phyloP scores from a whole-genome alignment of 768 basidiomycete genomes.

The Candolleomyces efflorescens region DNA sequence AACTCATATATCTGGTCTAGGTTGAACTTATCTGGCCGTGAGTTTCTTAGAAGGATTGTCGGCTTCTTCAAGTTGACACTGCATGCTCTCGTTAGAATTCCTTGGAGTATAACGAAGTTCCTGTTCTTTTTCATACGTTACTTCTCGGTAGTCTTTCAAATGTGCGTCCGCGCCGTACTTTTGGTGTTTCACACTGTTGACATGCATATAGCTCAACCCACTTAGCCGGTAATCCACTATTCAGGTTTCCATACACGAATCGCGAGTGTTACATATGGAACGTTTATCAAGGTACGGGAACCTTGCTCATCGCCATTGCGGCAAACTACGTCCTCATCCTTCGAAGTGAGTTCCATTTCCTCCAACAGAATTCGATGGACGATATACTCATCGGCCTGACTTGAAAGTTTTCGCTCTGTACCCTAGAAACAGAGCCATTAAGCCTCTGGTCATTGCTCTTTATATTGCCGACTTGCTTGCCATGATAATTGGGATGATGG shows the following conservation, averaged over 20 bases:
- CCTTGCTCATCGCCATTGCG: conserved; percentile 21
- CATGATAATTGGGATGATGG: conserved; percentile 26
- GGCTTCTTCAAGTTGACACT: not conserved
- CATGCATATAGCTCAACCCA: conserved; percentile 24
- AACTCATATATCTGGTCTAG: conserved; percentile 14
- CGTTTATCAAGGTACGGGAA: conserved; percentile 35
- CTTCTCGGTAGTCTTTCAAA: conserved; percentile 30
- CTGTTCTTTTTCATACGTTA: conserved; percentile 35
- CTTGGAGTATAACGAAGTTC: conserved; percentile 31
- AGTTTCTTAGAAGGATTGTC: conserved; percentile 10
- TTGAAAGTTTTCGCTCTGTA: conserved; percentile 35
- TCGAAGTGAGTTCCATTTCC: conserved; percentile 23
- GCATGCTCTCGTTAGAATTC: not conserved
- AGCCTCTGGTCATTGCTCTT: conserved; percentile 18
- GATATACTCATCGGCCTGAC: too few species aligned
- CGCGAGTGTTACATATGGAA: conserved; percentile 43
- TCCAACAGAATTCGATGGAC: not conserved
- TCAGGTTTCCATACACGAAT: conserved; percentile 27
- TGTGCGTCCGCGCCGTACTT: conserved; percentile 19
- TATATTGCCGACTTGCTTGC: conserved; percentile 27
- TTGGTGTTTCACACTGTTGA: not conserved
- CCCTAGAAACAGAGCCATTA: conserved; percentile 27
- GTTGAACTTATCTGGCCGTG: conserved; percentile 39
- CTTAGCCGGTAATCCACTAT: conserved; percentile 25
- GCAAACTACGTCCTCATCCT: conserved; percentile 38